Evolutionary conservation across 2,329 filamentous ascomycete species (phyloP), one percentile per base, ranked within the genome.

Genomic region (Alternaria solani): DNA sequence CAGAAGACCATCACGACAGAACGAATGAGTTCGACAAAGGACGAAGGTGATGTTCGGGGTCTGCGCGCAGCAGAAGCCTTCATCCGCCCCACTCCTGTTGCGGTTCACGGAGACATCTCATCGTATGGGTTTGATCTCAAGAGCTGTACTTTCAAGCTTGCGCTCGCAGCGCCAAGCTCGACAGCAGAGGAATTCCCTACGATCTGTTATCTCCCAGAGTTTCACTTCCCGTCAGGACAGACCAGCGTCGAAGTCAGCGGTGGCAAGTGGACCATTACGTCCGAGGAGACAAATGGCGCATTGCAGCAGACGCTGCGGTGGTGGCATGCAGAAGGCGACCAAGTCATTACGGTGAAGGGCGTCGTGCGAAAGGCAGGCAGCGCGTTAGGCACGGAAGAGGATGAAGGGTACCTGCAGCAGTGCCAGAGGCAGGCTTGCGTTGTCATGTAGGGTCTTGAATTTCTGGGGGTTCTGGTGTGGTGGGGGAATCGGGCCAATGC

Each of bases 11-110:
- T 98, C 23, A 88, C 87, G 11, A 88, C 86, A 55, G 80, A 83
- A 36, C 71, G 70, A 30, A 84, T 84, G 82, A 75, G 64, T 34
- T 68, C 72, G 9, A 71, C 61, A 30, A 71, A 61, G 20, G 62
- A 59, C 8, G 65, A 69, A 5, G 64, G 64, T 14, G 75, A 76
- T 55, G 69, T 75, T 6, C 64, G 68, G 28, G 94, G 95, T 1
- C 92, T 91, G 71, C 91, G 95, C 38, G 95, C 94, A 1, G 94
- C 94, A 4, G 94, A 99, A 79, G 94, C 96, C 0, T 98, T 93
- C 71, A 88, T 98, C 34, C 89, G 95, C 2, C 95, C 95, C 0
- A 90, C 90, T 0, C 92, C 95, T 0, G 88, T 94, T 26, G 83
- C 85, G 4, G 91, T 91, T 0, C 89, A 89, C 49, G 95, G 95